Base-by-base conservation (phyloP, 2,329 filamentous ascomycete genomes). In the Fusarium lateritium region DNA sequence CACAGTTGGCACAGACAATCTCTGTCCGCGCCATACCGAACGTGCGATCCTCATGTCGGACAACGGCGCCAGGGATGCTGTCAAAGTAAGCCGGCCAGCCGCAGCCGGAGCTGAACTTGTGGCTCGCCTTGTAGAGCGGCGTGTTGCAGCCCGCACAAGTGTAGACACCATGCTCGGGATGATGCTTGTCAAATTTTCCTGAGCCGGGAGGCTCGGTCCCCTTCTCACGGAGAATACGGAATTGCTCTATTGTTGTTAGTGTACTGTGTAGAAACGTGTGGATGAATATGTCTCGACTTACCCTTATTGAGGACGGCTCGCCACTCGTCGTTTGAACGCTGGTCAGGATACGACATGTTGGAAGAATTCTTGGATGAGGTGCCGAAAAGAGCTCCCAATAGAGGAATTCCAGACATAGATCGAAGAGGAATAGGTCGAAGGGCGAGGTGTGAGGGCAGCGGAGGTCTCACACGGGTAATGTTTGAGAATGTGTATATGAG, bases 41-140 rank as follows among this genome's bases (percentile, higher is more conserved):
- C 0, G 89, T 84, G 47, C 81, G 83, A 79, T 99, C 96, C 68
- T 89, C 89, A 76, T 95, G 91, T 66, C 95, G 86, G 36, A 89
- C 93, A 14, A 99, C 94, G 1, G 95, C 95, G 4, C 94, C 94
- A 0, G 96, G 95, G 52, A 99, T 89, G 70, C 92, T 95, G 81
- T 99, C 96, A 78, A 95, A 99, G 82, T 98, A 99, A 14, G 96
- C 96, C 1, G 96, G 96, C 96, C 96, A 99, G 65, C 96, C 96
- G 81, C 96, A 99, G 42, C 94, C 94, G 19, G 93, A 97, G 80
- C 93, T 93, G 87, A 99, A 99, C 81, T 99, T 99, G 82, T 97
- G 94, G 67, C 87, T 87, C 28, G 96, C 94, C 79, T 91, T 95
- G 88, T 99, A 99, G 19, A 99, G 89, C 7, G 96, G 94, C 9